phyloP scores from a whole-genome alignment of 2,329 filamentous ascomycete genomes.

The Xylariaceae sp. region DNA sequence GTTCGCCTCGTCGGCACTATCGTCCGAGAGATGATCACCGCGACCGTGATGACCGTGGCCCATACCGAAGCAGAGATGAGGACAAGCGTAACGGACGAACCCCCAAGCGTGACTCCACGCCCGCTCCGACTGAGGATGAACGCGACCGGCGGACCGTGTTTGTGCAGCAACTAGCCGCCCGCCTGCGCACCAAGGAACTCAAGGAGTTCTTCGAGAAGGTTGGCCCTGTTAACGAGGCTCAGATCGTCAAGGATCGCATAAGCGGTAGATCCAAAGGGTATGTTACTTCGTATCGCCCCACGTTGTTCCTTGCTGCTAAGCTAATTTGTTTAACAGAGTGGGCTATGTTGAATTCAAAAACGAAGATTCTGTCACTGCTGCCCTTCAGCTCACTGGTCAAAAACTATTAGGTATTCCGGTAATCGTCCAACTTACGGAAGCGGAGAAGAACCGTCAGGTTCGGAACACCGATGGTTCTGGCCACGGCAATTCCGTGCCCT shows the following conservation, averaged over 20 bases:
- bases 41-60: constrained; percentile 46
- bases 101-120: constrained; percentile 50
- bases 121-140: constrained; percentile 87
- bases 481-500: constrained; percentile 80
- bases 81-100: constrained; percentile 35
- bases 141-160: constrained; percentile 95
- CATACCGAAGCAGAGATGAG: constrained; percentile 52
- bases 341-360: constrained; percentile 99
- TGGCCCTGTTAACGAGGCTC: constrained; percentile 90
- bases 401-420: constrained; percentile 98
- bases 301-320: constrained; percentile 25
- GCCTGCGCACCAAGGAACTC: constrained; percentile 85
- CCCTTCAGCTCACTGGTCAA: constrained; percentile 96
- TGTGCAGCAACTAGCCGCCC: constrained; percentile 94
- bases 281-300: constrained; percentile 30
- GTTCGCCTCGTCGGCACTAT: constrained; percentile 61
- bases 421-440: constrained; percentile 96
- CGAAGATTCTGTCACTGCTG: constrained; percentile 87
- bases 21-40: constrained; percentile 52
- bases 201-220: constrained; percentile 95
- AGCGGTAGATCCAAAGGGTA: constrained; percentile 97
- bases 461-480: constrained; percentile 67
- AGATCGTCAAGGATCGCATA: constrained; percentile 97
- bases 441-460: constrained; percentile 97
- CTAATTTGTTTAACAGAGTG: constrained; percentile 56